Evolutionary conservation across 805 yeast species (phyloP), one percentile per base, ranked within the genome.

Genomic region (Hanseniaspora taiwanica): DNA sequence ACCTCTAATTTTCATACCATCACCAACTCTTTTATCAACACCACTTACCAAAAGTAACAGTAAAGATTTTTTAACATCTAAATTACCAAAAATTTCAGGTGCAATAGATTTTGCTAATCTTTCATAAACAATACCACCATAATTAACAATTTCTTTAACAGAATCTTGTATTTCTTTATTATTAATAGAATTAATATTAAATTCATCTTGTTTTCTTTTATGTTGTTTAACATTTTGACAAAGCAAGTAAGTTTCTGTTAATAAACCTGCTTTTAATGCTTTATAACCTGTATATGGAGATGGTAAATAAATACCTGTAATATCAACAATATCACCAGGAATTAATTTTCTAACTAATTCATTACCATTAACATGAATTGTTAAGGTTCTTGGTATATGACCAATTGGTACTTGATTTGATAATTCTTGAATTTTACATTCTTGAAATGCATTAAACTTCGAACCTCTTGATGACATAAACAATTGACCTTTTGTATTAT

Each of bases 351-450:
- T 74, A 21, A 86, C 96, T 41, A 91, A 64, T 20, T 40, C 44
- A 43, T 84, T 81, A 35, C 99, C 99, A 52, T 81, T 83, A n/a
- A 89, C 77, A 56, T 89, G 95, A 42, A 89, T 71, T 13, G 80
- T 74, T 46, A 91, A 66, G 23, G 85, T 65, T 53, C 99, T 74
- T 37, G 99, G 99, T 47, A 91, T 91, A 59, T 89, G 96, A 40
- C 98, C 98, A 21, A 87, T 89, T 1, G 99, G 99, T 14, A 91
- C 98, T 63, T 91, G 98, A 48, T 80, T 79, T 4, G 97, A 83
- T 56, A 89, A 66, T 62, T 91, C 99, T 65, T 91, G 99, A 46
- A 91, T 71, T 53, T 84, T 80, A 42, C 87, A 91, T 53, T 91
- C 98, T 64, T 91, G 99, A 69, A 87, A 91, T 6, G 95, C 83